phyloP scores from a whole-genome alignment of 306 rosid species.

The Pterocarpus macrocarpus region DNA sequence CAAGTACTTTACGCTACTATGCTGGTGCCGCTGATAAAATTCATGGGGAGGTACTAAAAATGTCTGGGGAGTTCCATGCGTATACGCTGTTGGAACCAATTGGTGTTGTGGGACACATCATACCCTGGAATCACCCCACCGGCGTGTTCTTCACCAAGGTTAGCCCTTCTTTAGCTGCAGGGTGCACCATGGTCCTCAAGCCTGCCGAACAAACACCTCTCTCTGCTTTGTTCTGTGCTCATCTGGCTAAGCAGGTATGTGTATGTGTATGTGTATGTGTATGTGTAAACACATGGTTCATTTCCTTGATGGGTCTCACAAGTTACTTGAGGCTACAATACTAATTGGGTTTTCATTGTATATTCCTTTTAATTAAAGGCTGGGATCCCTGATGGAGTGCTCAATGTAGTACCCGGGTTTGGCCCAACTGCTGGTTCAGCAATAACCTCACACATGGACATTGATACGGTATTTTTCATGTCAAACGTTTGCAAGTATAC shows the following conservation, averaged over 20 bases:
- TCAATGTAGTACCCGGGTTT: constrained; percentile 79
- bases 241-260: constrained; percentile 73
- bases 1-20: constrained; percentile 63
- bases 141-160: constrained; percentile 57
- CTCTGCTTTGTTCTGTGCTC: constrained; percentile 77
- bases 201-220: constrained; percentile 90
- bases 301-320: not conserved
- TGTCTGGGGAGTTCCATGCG: constrained; percentile 55
- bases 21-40: constrained; percentile 94
- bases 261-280: constrained; percentile 32
- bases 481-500: not conserved
- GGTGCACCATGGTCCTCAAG: constrained; percentile 85
- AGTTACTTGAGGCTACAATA: not conserved
- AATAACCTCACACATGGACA: constrained; percentile 76
- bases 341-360: no score
- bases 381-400: constrained; percentile 85
- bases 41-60: constrained; percentile 70
- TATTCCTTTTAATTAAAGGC: constrained; percentile 53
- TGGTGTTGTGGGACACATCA: constrained; percentile 84
- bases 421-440: constrained; percentile 86
- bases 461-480: constrained; percentile 64
- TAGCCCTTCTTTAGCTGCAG: constrained; percentile 78
- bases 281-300: not conserved
- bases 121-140: constrained; percentile 81
- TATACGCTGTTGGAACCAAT: constrained; percentile 77